phyloP scores from a whole-genome alignment of 768 basidiomycete species.

The Krasilnikovozyma curviuscula region DNA sequence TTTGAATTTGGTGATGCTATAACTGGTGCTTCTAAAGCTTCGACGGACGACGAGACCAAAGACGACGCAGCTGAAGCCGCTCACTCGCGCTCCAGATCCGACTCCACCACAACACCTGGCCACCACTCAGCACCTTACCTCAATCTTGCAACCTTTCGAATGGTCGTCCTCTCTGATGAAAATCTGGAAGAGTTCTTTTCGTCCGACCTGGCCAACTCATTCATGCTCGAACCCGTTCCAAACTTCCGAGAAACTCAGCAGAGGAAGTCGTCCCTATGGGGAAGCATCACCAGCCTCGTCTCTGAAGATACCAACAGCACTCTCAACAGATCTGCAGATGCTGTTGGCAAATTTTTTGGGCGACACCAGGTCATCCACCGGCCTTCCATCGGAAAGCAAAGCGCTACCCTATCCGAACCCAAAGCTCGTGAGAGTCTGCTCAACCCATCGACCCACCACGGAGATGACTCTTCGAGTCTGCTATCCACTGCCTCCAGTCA shows the following conservation, averaged over 20 bases:
- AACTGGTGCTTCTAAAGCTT: slow-evolving; percentile 16
- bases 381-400: slow-evolving; percentile 67
- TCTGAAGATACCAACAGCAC: slow-evolving; percentile 36
- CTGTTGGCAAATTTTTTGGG: slow-evolving; percentile 82
- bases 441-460: slow-evolving; percentile 10
- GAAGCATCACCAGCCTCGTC: slow-evolving; percentile 20
- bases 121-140: slow-evolving; percentile 11
- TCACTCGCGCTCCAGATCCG: background rate
- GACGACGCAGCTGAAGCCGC: background rate
- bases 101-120: slow-evolving; percentile 7
- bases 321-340: slow-evolving; percentile 47
- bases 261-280: slow-evolving; percentile 30
- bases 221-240: slow-evolving; percentile 47
- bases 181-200: slow-evolving; percentile 92
- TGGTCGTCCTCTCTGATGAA: slow-evolving; percentile 95
- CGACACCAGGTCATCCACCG: slow-evolving; percentile 61
- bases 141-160: slow-evolving; percentile 57
- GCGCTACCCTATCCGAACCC: slow-evolving; percentile 48
- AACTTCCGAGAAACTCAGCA: slow-evolving; percentile 28
- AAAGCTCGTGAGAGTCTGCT: slow-evolving; percentile 72
- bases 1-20: slow-evolving; percentile 88
- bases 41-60: background rate
- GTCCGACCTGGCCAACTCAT: slow-evolving; percentile 70
- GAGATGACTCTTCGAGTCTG: slow-evolving; percentile 20
- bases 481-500: slow-evolving; percentile 32